Base-by-base conservation (phyloP, 2,329 filamentous ascomycete genomes). In the Cercospora zeina region DNA sequence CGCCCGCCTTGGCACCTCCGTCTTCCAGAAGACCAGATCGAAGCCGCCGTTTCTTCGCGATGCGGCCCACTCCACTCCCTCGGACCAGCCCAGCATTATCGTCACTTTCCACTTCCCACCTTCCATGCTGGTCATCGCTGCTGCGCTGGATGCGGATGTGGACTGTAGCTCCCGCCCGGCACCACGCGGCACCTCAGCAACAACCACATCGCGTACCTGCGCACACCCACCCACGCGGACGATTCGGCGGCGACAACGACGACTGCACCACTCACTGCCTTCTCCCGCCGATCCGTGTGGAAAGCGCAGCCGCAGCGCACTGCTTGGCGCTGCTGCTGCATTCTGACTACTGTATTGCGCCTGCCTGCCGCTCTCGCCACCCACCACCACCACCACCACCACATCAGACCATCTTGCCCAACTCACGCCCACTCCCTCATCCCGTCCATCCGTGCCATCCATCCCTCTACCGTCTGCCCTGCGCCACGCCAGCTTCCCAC, bases 11-110 rank as follows among this genome's bases (percentile, higher is more conserved):
- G 36, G 54, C 39, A 30, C 24, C 49, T 42, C 27, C 37, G 37
- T 37, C 55, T 58, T 58, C 55, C 21, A n/a, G 55, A 58, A 58
- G 55, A 21, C 47, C 14, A 36, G 30, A 34, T 58, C 55, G 55
- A 58, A 58, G 55, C 55, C 55, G 55, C 55, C 55, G 39, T 58
- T 50, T 58, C 55, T 27, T 58, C 55, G 55, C 55, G 27, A 49
- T 49, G 39, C 42, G 55, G 55, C 55, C 55, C 55, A 58, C 24
- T 27, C 55, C 55, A 58, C 24, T 27, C 24, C 30, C 47, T 51
- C 47, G 47, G 36, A 36, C 53, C n/a, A 11, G 45, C n/a, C 45
- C 5, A 50, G n/a, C 16, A 4, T 50, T 4, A 24, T 21, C 7
- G n/a, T 50, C 13, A 49, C n/a, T n/a, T n/a, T n/a, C n/a, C n/a